phyloP scores from a whole-genome alignment of 495 filamentous ascomycete genomes.

The Podospora australis region DNA sequence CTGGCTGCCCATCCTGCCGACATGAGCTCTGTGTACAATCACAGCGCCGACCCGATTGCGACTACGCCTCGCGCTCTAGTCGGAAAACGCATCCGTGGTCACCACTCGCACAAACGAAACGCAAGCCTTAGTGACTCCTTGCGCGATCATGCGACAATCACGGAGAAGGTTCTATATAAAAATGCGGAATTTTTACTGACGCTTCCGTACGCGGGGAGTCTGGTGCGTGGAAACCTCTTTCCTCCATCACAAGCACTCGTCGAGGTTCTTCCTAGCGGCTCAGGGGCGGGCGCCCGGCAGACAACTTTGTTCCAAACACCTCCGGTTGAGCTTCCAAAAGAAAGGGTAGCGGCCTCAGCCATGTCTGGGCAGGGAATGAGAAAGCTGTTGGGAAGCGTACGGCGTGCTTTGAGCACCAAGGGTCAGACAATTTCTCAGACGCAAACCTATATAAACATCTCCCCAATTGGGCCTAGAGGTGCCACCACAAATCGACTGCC shows the following conservation, averaged over 20 bases:
- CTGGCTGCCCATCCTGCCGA: conserved; percentile 62
- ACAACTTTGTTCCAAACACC: conserved; percentile 45
- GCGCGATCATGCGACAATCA: conserved; percentile 57
- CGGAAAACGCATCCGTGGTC: conserved; percentile 46
- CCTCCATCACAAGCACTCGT: conserved; percentile 73
- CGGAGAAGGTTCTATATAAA: conserved; percentile 43
- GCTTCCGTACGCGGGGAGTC: conserved; percentile 66
- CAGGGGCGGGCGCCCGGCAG: conserved; percentile 38
- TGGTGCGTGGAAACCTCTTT: conserved; percentile 76
- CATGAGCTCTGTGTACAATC: conserved; percentile 40
- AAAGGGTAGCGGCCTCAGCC: conserved; percentile 38
- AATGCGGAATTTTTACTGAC: conserved; percentile 54
- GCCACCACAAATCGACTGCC: conserved; percentile 46
- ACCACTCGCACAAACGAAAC: conserved; percentile 44
- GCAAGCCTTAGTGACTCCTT: conserved; percentile 74
- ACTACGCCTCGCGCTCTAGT: conserved; percentile 46
- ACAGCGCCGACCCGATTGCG: conserved; percentile 37
- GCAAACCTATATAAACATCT: conserved; percentile 43
- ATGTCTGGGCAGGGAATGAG: conserved; percentile 65
- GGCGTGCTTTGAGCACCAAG: conserved; percentile 75
- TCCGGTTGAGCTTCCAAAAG: conserved; percentile 29
- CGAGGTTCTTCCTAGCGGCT: conserved; percentile 51
- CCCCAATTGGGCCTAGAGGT: conserved; percentile 44
- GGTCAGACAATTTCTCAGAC: conserved; percentile 41
- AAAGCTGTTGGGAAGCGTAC: conserved; percentile 79